Base-by-base conservation (phyloP, 2,329 filamentous ascomycete genomes). In the Emmonsiellopsis sp. region DNA sequence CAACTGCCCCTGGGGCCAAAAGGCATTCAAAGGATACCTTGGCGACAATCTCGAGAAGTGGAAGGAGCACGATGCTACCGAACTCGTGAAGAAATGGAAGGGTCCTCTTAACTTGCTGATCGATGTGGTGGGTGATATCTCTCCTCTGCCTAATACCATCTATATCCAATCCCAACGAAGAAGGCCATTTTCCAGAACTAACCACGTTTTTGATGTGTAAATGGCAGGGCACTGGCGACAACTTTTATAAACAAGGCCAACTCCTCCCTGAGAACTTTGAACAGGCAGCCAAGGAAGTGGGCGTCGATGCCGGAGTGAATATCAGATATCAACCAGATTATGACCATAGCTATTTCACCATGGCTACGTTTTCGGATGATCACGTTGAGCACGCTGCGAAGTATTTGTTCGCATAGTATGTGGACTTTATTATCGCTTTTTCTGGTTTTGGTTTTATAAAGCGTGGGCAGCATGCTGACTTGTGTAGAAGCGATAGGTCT, bases 271-370 rank as follows among this genome's bases (percentile, higher is more conserved):
- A 98, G 79, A 97, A 97, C 72, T 83, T 98, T 51, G 82, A 86
- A 60, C 79, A 83, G 63, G 91, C 87, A 10, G 89, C 85, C 55
- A 84, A 88, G 73, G 84, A 86, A 60, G 81, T 83, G 30, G 89
- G 89, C 16, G 78, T 89, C 51, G 74, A 77, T 56, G 77, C 81
- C 55, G 87, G 86, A 8, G 74, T 96, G 58, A 82, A 82, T 52
- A 73, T 97, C 58, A 82, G 92, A 64, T 93, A 92, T 76, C 92
- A 95, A 68, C 66, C 87, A 74, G 90, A 84, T 57, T 97, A 98
- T 67, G 93, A 98, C 70, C 93, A 98, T 74, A 95, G 89, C 58
- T 98, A 98, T 76, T 98, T 84, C 73, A 96, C 95, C 73, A 94
- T 98, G 77, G 85, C 91, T 37, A 84, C 83, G 13, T 98, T 98